phyloP scores from a whole-genome alignment of 2,329 filamentous ascomycete species.

The Sarocladium strictum region DNA sequence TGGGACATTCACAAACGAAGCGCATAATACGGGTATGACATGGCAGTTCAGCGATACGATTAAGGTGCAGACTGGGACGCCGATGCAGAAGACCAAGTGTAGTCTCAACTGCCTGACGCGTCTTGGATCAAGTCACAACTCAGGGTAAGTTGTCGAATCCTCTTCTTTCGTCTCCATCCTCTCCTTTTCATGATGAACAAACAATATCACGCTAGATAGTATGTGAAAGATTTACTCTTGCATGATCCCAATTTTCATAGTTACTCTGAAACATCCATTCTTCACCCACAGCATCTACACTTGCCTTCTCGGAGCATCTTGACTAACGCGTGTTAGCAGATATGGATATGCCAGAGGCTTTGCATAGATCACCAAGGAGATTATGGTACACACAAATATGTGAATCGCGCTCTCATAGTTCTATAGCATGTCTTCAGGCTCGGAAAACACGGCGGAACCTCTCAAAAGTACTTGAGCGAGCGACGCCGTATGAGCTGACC shows the following conservation, averaged over 20 bases:
- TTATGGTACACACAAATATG: too few species aligned
- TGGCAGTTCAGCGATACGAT: background rate
- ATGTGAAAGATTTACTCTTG: slow-evolving; percentile 34
- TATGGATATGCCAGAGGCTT: background rate
- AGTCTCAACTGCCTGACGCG: background rate
- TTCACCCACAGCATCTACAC: background rate
- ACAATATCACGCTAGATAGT: slow-evolving; percentile 39
- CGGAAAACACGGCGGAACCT: too few species aligned
- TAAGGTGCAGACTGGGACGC: background rate
- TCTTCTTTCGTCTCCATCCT: slow-evolving; percentile 2
- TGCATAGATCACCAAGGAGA: too few species aligned
- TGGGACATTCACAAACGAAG: background rate
- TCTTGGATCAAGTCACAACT: background rate
- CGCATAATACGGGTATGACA: background rate
- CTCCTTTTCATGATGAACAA: slow-evolving; percentile 30
- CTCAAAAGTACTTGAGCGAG: too few species aligned
- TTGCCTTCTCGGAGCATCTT: background rate
- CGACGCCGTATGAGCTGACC: too few species aligned
- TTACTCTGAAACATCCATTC: slow-evolving; percentile 23
- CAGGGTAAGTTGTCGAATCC: background rate
- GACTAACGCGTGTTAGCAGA: background rate
- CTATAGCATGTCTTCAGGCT: too few species aligned
- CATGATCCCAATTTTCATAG: slow-evolving; percentile 26
- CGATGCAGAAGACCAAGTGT: background rate
- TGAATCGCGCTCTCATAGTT: too few species aligned